Evolutionary conservation across 139 green algal genomes (phyloP), one percentile per base, ranked within the genome.

Genomic region (Micractinium sp.): DNA sequence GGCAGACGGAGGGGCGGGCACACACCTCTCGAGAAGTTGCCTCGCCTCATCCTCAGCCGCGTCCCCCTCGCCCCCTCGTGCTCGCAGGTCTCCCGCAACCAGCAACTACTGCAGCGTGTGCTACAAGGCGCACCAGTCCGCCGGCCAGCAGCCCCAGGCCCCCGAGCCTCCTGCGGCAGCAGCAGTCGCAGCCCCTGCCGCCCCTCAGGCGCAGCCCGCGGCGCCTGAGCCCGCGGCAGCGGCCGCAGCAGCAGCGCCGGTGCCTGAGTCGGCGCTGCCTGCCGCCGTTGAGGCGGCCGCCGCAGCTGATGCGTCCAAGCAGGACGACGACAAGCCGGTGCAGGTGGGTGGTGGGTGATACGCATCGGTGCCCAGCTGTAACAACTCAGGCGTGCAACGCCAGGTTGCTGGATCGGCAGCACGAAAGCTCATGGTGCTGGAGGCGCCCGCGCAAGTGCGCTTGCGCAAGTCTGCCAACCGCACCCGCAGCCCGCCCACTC

Each of bases 51-150:
- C 63, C 63, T 71, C 29, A 33, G 38, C 38, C 80, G 74, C 53
- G 0, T 16, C 31, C 47, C 53, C 38, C 60, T 25, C 60, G 31
- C 56, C 61, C 9, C 16, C 29, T 39, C 4, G 14, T 22, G 4
- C 16, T 19, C 29, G 36, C 85, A 92, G 89, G 79, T 87, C 85
- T 19, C 25, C 81, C 0, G 90, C 67, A 33, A 92, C 90, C 2
- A 23, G 84, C 38, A 81, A 87, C 47, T 79, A 91, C 61, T 92
- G 90, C 86, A 89, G 80, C 81, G 87, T 90, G 81, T 92, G 90
- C 86, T 89, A 36, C 39, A 81, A 88, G 84, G 84, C 84, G 15
- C 69, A 88, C 35, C 66, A 63, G 9, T 60, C 82, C 7, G 9
- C 16, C 79, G 39, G 29, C 29, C 38, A 38, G 71, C 85, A 69